Evolutionary conservation across 140 eudicot species (phyloP), one percentile per base, ranked within the genome.

Genomic region (Stevia rebaudiana): DNA sequence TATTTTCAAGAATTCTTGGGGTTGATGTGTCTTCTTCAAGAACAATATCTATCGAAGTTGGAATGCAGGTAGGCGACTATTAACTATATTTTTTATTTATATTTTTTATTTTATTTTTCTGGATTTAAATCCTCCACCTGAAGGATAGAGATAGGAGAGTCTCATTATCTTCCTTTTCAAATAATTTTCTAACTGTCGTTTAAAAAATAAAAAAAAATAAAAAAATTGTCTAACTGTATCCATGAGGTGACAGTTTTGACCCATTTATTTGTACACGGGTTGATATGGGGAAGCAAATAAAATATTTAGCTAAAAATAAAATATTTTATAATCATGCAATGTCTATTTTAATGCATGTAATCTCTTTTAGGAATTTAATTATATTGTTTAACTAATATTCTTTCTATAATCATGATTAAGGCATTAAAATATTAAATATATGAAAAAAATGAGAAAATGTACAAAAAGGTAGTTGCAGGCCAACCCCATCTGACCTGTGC

Each of bases 21-120:
- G 21, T 86, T 67, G 97, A 90, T 54, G 74, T 70, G 0, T 71
- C 94, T 11, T 90, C 88, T 64, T 78, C 95, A 46, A 80, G 95
- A 68, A 90, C 97, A 30, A 84, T 90, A 11, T 84, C 97, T 6
- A 90, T 90, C 41, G 97, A 90, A 71, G 97, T 90, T 76, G 97
- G 97, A 77, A 90, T 90, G 97, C 95, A 90, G 97, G 97, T 90
- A 68, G 8, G 67, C 3, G n/a, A 50, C 11, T 60, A 0, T 51
- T 11, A 21, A 37, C 19, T 3, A 24, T 72, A 18, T 22, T 28
- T 28, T 4, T 28, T 28, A 1, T 4, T 28, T n/a, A n/a, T n/a
- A n/a, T n/a, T n/a, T n/a, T n/a, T n/a, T n/a, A n/a, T n/a, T n/a
- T n/a, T n/a, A n/a, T n/a, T n/a, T n/a, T n/a, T n/a, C n/a, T n/a